phyloP scores from a whole-genome alignment of 179 eudicot species.

The Amaranthus tricolor region DNA sequence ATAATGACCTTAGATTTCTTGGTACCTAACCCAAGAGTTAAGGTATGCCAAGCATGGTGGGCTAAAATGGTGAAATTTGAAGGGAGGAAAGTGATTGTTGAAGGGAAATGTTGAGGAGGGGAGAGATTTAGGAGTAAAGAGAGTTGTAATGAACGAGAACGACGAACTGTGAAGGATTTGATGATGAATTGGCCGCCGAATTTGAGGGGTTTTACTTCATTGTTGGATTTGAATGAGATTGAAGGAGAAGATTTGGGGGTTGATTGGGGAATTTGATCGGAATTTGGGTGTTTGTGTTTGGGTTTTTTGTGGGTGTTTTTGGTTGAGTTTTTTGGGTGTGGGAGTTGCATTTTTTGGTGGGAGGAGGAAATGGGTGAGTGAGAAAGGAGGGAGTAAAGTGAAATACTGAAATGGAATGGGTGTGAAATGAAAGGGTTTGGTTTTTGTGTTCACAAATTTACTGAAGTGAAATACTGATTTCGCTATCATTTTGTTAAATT shows the following conservation, averaged over 20 bases:
- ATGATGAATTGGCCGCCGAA: constrained; percentile 92
- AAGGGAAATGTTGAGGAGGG: constrained; percentile 36
- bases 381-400: not conserved
- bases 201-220: constrained; percentile 76
- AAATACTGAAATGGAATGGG: not conserved
- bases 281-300: not conserved
- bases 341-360: constrained; percentile 4
- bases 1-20: constrained; percentile 77
- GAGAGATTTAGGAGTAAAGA: constrained; percentile 63
- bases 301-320: constrained; percentile 3
- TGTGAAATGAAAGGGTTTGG: not conserved
- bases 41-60: constrained; percentile 94
- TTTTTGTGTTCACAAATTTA: too few relatives aligned
- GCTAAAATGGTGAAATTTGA: constrained; percentile 92
- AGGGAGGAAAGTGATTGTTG: constrained; percentile 73
- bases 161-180: constrained; percentile 90
- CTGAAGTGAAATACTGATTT: too few relatives aligned
- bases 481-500: too few relatives aligned
- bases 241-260: constrained; percentile 26
- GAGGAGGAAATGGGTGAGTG: not conserved
- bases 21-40: constrained; percentile 87
- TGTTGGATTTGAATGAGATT: constrained; percentile 63
- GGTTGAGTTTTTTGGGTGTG: constrained; percentile 13
- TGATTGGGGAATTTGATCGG: constrained; percentile 30
- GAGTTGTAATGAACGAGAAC: constrained; percentile 57